These are phyloP conservation scores for Oryza nivara DNA, from an alignment of 176 grass and related monocot species.

Conservation along the genomic window DNA sequence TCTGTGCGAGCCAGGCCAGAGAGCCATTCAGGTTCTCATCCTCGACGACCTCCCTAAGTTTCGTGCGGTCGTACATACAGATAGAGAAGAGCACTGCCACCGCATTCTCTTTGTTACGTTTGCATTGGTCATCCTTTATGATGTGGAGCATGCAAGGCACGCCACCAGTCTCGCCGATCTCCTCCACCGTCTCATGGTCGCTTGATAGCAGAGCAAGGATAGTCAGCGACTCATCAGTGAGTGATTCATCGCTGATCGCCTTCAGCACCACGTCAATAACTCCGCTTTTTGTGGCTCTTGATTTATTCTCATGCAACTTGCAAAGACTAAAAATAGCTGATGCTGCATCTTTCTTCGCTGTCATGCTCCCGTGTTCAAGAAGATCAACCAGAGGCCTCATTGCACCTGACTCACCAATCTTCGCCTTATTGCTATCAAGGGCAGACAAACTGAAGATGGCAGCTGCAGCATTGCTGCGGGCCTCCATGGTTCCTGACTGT, in stretches of 20 bases:
- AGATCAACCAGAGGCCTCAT: conserved; percentile 74
- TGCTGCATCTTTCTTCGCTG: conserved; percentile 73
- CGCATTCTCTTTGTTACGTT: conserved; percentile 81
- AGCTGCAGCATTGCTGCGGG: conserved; percentile 73
- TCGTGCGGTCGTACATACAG: conserved; percentile 70
- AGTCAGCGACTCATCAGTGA: conserved; percentile 64
- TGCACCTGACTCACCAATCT: conserved; percentile 60
- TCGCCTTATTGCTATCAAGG: conserved; percentile 66
- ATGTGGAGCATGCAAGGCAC: conserved; percentile 60
- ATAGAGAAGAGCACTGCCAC: conserved; percentile 59
- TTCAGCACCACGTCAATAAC: conserved; percentile 58
- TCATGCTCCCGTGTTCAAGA: conserved; percentile 62
- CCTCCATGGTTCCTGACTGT: conserved; percentile 61
- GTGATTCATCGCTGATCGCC: conserved; percentile 45
- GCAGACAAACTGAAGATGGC: conserved; percentile 84
- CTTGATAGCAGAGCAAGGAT: conserved; percentile 64
- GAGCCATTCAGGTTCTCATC: conserved; percentile 61
- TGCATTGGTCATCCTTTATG: conserved; percentile 57
- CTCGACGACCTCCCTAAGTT: conserved; percentile 47
- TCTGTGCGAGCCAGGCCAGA: conserved; percentile 54
- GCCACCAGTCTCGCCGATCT: conserved; percentile 52
- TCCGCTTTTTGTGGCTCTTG: conserved; percentile 57
- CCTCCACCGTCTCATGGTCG: conserved; percentile 67
- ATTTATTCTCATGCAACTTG: conserved; percentile 69
- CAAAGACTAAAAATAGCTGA: conserved; percentile 82